Evolutionary conservation across 1,284 basidiomycete genomes (phyloP), one percentile per base, ranked within the genome.

Genomic region (Schizophyllum amplum): DNA sequence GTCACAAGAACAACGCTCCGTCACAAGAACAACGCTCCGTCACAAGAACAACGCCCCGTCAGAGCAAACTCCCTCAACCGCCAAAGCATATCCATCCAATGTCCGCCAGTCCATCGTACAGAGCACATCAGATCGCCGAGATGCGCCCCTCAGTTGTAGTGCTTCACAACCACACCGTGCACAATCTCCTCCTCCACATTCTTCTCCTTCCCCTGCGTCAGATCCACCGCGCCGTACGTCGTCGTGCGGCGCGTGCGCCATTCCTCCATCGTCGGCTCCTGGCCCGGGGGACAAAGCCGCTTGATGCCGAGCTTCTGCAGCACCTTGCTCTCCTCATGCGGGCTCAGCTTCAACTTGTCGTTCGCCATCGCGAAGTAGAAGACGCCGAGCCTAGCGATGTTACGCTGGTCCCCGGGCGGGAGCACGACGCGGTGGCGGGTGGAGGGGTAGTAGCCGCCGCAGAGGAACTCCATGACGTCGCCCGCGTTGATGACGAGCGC

Each of bases 61-160:
- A n/a, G n/a, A n/a, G n/a, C n/a, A n/a, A n/a, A n/a, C n/a, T n/a
- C n/a, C n/a, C n/a, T n/a, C n/a, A n/a, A n/a, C n/a, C n/a, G n/a
- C n/a, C n/a, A n/a, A n/a, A n/a, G n/a, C n/a, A n/a, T n/a, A n/a
- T n/a, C n/a, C n/a, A n/a, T n/a, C n/a, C n/a, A n/a, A n/a, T n/a
- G n/a, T n/a, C n/a, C n/a, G n/a, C n/a, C n/a, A n/a, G n/a, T n/a
- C n/a, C n/a, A n/a, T n/a, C n/a, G n/a, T n/a, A n/a, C n/a, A n/a
- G n/a, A n/a, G n/a, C n/a, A n/a, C n/a, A n/a, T n/a, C n/a, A n/a
- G n/a, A n/a, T n/a, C n/a, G n/a, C n/a, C n/a, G n/a, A n/a, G n/a
- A n/a, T n/a, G n/a, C n/a, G n/a, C n/a, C n/a, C n/a, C n/a, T 70
- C 62, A 81, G 57, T 74, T 79, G 62, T 75, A 80, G 61, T 79